Evolutionary conservation across 768 basidiomycete genomes (phyloP), one percentile per base, ranked within the genome.

Genomic region (Rubroboletus satanas): DNA sequence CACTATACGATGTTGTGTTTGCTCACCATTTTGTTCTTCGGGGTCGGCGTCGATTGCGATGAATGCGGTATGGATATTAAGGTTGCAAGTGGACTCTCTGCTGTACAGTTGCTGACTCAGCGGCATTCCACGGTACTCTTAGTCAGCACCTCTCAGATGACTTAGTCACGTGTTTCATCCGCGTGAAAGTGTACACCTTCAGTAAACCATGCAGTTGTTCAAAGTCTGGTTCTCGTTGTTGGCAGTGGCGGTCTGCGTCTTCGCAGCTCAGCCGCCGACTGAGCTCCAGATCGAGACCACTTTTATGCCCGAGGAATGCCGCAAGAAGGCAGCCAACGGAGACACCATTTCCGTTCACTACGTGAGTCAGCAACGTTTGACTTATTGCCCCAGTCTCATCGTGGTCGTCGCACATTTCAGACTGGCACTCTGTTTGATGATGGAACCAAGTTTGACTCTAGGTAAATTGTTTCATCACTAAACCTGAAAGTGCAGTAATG

Each of bases 371-470:
- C 31, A 12, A 31, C 32, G 3, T 35, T 26, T 5, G 5, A 9
- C 15, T 15, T 12, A 33, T 41, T 51, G 18, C 4, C 49, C 47
- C n/a, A 11, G n/a, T 23, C 26, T 46, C 43, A 53, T 48, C 42
- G 14, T 35, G 15, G 9, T 14, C 7, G 26, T 10, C 37, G 10
- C 43, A 3, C 45, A 12, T 44, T 49, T 36, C 46, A 57, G 61
- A 95, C 90, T 5, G 95, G 94, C 4, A 95, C 80, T 9, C 71
- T 98, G 48, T 84, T 84, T 61, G 71, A 79, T 10, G 83, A 78
- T 48, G 93, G 93, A 8, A 79, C 80, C 55, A 88, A 94, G 68
- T 98, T 98, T 63, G 94, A 98, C 71, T 94, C 92, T 9, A 93
- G 91, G 82, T 87, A 63, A 7, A 79, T 63, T 45, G 2, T 29